Evolutionary conservation across 352 stramenopile genomes (phyloP).

Genomic region (Blastocystis sp.): DNA sequence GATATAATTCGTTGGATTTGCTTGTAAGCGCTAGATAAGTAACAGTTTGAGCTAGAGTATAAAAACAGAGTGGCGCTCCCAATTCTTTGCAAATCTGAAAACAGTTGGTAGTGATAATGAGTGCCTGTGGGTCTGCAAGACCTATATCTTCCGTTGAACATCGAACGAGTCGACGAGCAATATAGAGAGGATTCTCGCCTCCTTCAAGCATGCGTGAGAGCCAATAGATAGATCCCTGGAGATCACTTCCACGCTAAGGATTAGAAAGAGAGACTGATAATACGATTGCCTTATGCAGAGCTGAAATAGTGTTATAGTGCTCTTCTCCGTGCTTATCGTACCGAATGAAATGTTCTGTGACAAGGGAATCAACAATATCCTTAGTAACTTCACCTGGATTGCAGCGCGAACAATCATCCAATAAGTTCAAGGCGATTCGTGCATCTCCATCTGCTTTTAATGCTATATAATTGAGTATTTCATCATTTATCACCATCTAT

Average conservation of each 20-base stretch:
- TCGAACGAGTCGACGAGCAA: slow-evolving; percentile 78
- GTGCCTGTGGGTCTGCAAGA: slow-evolving; percentile 76
- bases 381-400: not conserved
- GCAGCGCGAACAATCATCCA: slow-evolving; percentile 71
- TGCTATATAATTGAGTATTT: slow-evolving; percentile 76
- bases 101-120: slow-evolving; percentile 68
- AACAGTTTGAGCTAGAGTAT: slow-evolving; percentile 78
- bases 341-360: slow-evolving; percentile 75
- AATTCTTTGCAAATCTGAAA: slow-evolving; percentile 25
- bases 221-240: slow-evolving; percentile 80
- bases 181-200: slow-evolving; percentile 75
- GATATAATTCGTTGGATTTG: slow-evolving; percentile 81
- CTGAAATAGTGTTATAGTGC: slow-evolving; percentile 82
- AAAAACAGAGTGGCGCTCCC: slow-evolving; percentile 72
- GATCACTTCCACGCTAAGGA: slow-evolving; percentile 75
- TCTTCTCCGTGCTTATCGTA: slow-evolving; percentile 83
- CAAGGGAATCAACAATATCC: slow-evolving; percentile 52
- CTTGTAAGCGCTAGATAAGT: slow-evolving; percentile 77
- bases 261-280: not conserved
- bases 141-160: slow-evolving; percentile 82
- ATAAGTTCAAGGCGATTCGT: slow-evolving; percentile 78
- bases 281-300: slow-evolving; percentile 78
- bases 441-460: slow-evolving; percentile 79
- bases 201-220: slow-evolving; percentile 80
- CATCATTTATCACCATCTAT: slow-evolving; percentile 72